Conservation (phyloP, 768 basidiomycete genomes). For the Lentinula sp. region DNA sequence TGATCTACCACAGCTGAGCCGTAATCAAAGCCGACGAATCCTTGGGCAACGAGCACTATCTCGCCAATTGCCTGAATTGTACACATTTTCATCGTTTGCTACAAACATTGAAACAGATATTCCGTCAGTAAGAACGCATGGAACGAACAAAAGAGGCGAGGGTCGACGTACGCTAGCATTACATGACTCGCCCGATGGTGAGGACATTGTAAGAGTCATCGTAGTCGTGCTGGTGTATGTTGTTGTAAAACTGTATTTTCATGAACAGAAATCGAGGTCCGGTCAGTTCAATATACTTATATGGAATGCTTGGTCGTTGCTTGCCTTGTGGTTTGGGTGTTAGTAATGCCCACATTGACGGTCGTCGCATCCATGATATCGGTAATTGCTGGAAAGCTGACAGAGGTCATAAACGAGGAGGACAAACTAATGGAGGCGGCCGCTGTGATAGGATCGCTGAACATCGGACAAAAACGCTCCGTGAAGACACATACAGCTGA, state of each 20-base stretch:
- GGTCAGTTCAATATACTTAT: no score
- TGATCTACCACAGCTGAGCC: neutral
- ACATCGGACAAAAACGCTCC: neutral
- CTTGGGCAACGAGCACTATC: slow-evolving; percentile 77
- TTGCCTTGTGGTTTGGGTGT: neutral
- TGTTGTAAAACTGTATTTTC: neutral
- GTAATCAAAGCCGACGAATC: slow-evolving; percentile 49
- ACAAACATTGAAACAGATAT: slow-evolving; percentile 54
- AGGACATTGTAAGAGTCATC: neutral
- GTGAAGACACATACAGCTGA: neutral
- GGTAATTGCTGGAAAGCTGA: neutral
- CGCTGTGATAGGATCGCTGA: neutral
- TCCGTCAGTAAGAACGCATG: slow-evolving; percentile 53
- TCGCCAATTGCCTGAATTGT: slow-evolving; percentile 80
- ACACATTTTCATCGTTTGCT: slow-evolving; percentile 84
- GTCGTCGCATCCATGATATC: neutral
- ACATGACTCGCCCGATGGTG: neutral
- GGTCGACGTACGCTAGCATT: neutral
- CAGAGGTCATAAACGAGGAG: neutral
- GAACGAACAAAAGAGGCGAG: neutral
- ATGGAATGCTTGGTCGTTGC: no score
- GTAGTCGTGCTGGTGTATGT: neutral
- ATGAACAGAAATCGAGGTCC: no score
- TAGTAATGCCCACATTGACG: neutral
- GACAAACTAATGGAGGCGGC: neutral